These are phyloP conservation scores for Calonectria pteridis DNA, from an alignment of 2,329 filamentous ascomycete species.

Conservation along the genomic window DNA sequence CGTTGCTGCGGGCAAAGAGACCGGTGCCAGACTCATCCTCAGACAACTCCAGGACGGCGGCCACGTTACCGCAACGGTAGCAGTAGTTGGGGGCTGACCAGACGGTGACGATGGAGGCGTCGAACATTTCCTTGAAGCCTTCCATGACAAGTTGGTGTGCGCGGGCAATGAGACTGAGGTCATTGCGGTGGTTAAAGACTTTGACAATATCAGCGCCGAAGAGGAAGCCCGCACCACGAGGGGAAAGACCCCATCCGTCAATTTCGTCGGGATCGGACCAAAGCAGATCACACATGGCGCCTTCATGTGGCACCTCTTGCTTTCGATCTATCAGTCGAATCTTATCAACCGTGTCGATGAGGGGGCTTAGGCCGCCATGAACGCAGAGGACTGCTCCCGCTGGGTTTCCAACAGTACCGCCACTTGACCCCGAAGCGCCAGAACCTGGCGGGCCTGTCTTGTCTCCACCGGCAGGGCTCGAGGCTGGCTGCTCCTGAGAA, in stretches of 20 bases:
- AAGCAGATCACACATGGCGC: constrained; percentile 97
- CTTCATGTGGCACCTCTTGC: constrained; percentile 98
- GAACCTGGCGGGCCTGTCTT: constrained; percentile 81
- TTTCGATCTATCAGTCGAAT: constrained; percentile 95
- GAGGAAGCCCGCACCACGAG: constrained; percentile 93
- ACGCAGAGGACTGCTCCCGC: constrained; percentile 93
- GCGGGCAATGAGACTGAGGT: constrained; percentile 90
- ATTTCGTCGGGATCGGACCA: constrained; percentile 99
- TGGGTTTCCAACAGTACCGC: constrained; percentile 72
- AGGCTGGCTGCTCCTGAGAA: constrained; percentile 39
- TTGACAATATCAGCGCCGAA: constrained; percentile 97
- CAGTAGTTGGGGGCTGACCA: constrained; percentile 99
- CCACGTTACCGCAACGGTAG: constrained; percentile 95
- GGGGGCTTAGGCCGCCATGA: constrained; percentile 90
- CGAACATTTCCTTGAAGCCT: constrained; percentile 99
- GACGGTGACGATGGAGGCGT: constrained; percentile 95
- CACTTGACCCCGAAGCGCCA: constrained; percentile 78
- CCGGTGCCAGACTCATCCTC: constrained; percentile 86
- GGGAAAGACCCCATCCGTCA: constrained; percentile 95
- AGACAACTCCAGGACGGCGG: constrained; percentile 90
- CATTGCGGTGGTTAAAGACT: constrained; percentile 94
- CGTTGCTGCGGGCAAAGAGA: constrained; percentile 77
- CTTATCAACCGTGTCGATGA: constrained; percentile 95
- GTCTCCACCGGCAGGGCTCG: constrained; percentile 45
- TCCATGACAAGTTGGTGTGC: constrained; percentile 99